Base-by-base conservation (phyloP, 2,329 filamentous ascomycete genomes). In the Periconia sp. region DNA sequence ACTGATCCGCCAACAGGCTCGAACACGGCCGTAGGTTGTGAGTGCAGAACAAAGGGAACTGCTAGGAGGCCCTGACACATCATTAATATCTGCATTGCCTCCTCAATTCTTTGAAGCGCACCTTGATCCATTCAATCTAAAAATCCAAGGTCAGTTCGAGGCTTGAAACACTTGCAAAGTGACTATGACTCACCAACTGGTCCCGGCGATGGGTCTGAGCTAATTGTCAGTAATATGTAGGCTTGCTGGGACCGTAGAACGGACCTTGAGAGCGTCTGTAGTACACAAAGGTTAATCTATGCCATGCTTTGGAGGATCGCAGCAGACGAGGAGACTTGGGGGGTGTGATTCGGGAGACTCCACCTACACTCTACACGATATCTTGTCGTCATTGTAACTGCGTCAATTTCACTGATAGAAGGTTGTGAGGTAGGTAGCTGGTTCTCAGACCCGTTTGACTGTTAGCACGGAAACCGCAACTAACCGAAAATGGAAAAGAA, bases 41-140 rank as follows among this genome's bases (percentile, higher is more conserved):
- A 96, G 69, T 96, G 91, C 40, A 99, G 82, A 26, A 99, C 92
- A 66, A 99, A 99, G 0, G 94, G 94, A 1, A 97, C 92, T 1
- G 94, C 94, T 10, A 97, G 78, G 4, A 97, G 81, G 21, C 67
- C 68, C 67, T 70, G 26, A 17, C 23, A 12, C 22, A 16, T 9
- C 16, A 15, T 46, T 26, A 49, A 7, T n/a, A 26, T 36, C 10
- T 4, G 33, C 21, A 12, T n/a, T 26, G 4, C 11, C 5, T 12
- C 13, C 6, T n/a, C 22, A 36, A 17, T 3, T 13, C n/a, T 5
- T 3, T n/a, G 7, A 7, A 22, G 17, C 7, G 40, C 71, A 79
- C 78, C 74, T 99, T 97, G 78, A 97, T 89, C 92, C 92, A 97
- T 86, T 96, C 90, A 46, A 83, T 83, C 76, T 80, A 54, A 17